Evolutionary conservation across 306 rosid genomes (phyloP), one percentile per base, ranked within the genome.

Genomic region (Quercus aquifolioides): DNA sequence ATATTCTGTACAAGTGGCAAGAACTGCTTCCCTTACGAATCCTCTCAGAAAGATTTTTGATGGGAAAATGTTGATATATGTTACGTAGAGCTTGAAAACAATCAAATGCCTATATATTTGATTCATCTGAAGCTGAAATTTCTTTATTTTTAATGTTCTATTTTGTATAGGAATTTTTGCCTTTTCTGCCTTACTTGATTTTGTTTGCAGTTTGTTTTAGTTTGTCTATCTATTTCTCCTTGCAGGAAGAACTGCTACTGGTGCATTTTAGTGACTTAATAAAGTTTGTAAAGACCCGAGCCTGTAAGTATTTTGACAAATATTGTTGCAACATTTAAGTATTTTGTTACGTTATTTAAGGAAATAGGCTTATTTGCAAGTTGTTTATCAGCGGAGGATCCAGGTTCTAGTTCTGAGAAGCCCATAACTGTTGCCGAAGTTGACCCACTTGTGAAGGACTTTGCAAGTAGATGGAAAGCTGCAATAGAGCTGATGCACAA

Each of bases 401-500:
- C 91, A 41, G 74, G 84, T 71, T 79, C 91, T 11, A 87, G 74
- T 80, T 83, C 88, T 0, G 97, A 91, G 77, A 90, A 87, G 76
- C 94, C 99, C 11, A 84, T 90, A 74, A 80, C 97, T 0, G 82
- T 90, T 21, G 85, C 88, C 0, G 99, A 95, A 85, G 95, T 92
- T 15, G 97, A 95, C 89, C 98, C 97, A 19, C 95, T 95, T 1
- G 97, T 95, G 77, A 95, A 95, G 88, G 99, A 95, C 84, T 95
- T 95, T 79, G 99, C 90, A 18, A 88, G 92, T 69, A 87, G 99
- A 84, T 95, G 99, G 99, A 95, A 95, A 86, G 94, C 91, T 62
- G 97, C 99, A 13, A 95, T 95, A 51, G 99, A 95, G 86, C 83
- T 95, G 87, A 95, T 95, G 99, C 99, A 95, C 89, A 95, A 92